Base-by-base conservation (phyloP, 106 monocot genomes). In the Acanthochlamys bracteata region DNA sequence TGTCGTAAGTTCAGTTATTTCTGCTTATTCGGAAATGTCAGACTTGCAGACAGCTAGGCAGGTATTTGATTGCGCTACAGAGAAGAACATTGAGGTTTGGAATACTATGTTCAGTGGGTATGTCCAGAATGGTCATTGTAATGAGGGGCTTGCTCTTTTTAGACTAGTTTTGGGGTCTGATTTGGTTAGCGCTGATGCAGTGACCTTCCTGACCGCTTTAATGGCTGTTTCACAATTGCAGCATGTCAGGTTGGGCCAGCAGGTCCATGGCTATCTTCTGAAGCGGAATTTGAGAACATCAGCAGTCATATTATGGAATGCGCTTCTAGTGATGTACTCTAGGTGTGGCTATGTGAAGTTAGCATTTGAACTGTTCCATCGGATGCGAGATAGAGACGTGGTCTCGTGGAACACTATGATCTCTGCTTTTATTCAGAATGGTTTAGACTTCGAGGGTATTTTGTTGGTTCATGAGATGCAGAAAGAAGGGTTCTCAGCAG, bases 371-470 rank as follows among this genome's bases (percentile, higher is more conserved):
- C 69, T 92, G 17, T 98, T 98, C 63, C 53, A 74, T 56, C 76
- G 68, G 61, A 88, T 85, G 78, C 33, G 60, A 1, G 66, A 83
- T 73, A 82, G 77, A 76, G 96, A 98, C 69, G 42, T 79, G 9
- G 80, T 98, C 60, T 80, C 88, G 23, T 98, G 96, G 96, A 98
- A 98, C 67, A 98, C 96, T 53, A 89, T 98, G 91, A 59, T 92
- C 25, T 81, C 88, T 24, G 63, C 79, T 52, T 73, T 91, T 60
- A 83, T 98, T 55, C 96, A 98, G 80, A 91, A 92, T 63, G 79
- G 67, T 20, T 65, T 79, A 25, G 67, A 98, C 72, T 71, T 65
- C 24, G 92, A 98, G 80, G 92, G 87, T 0, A 39, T 98, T 27
- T 17, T 81, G 42, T 72, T 98, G 23, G 78, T 75, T 25, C 77